phyloP scores from a whole-genome alignment of 768 basidiomycete species.

The Auriscalpium vulgare region DNA sequence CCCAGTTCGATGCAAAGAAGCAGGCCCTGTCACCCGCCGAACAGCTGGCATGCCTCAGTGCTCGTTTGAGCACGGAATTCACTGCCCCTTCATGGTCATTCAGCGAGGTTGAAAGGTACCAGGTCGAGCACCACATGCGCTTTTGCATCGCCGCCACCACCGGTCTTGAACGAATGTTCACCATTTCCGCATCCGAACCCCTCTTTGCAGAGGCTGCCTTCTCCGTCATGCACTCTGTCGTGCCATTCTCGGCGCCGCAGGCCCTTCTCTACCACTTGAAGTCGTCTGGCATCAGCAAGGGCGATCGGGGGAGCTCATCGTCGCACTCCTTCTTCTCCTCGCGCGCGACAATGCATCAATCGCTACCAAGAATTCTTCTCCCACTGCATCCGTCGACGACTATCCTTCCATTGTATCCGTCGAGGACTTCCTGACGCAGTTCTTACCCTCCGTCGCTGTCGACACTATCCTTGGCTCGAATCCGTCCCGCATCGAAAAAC shows the following conservation, averaged over 20 bases:
- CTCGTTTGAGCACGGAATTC: constrained; percentile 24
- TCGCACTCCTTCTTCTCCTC: constrained; percentile 12
- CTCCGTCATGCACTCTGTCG: constrained; percentile 5
- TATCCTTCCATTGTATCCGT: too few species aligned
- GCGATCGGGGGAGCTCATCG: constrained; percentile 18
- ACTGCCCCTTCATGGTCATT: constrained; percentile 8
- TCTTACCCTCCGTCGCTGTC: too few species aligned
- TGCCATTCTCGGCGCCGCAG: not conserved
- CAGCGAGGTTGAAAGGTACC: constrained; percentile 15
- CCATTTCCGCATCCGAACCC: constrained; percentile 22
- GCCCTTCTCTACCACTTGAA: not conserved
- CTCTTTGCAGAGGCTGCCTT: constrained; percentile 22
- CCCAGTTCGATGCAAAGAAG: not conserved
- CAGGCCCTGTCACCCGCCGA: not conserved
- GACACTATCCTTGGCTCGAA: too few species aligned
- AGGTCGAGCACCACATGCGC: constrained; percentile 27
- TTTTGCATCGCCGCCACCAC: constrained; percentile 16
- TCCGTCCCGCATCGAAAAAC: too few species aligned
- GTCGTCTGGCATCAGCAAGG: constrained; percentile 14
- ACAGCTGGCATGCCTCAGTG: constrained; percentile 8
- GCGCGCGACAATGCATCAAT: constrained; percentile 19
- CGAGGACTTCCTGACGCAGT: too few species aligned
- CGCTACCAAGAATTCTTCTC: too few species aligned
- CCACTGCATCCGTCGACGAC: too few species aligned
- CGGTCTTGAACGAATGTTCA: constrained; percentile 16